phyloP scores from a whole-genome alignment of 2,329 filamentous ascomycete genomes.

The Chrysoporthe deuterocubensis region DNA sequence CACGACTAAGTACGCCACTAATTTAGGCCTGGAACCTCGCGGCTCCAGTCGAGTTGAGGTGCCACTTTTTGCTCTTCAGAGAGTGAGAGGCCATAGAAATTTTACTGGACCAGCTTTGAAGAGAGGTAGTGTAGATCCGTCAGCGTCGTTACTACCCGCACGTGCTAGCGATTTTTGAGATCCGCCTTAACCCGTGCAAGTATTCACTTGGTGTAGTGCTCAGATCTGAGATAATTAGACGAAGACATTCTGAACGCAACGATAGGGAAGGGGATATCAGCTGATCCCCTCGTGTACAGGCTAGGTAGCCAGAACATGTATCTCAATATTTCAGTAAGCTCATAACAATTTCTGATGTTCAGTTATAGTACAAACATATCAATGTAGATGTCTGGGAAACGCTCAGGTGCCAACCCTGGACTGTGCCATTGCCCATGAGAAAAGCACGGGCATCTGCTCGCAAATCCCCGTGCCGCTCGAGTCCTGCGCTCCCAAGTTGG shows the following conservation, averaged over 20 bases:
- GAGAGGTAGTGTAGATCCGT: neutral
- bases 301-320: neutral
- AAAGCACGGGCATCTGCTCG: too few species aligned
- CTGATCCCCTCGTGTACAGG: neutral
- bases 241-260: neutral
- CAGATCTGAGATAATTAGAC: too few species aligned
- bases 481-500: too few species aligned
- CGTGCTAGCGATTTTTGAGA: neutral
- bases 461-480: too few species aligned
- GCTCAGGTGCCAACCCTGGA: too few species aligned
- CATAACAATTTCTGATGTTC: too few species aligned
- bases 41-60: neutral
- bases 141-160: neutral
- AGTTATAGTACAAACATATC: too few species aligned
- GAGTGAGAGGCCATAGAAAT: neutral
- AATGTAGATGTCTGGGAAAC: too few species aligned
- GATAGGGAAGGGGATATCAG: neutral
- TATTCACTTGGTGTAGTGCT: neutral
- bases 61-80: neutral
- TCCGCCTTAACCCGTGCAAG: neutral
- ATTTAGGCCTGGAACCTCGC: neutral
- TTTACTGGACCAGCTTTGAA: neutral
- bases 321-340: neutral
- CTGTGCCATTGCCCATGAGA: too few species aligned
- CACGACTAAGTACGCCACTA: constrained; percentile 5